Conservation (phyloP, 2,329 filamentous ascomycete genomes). For the Colletotrichum truncatum region DNA sequence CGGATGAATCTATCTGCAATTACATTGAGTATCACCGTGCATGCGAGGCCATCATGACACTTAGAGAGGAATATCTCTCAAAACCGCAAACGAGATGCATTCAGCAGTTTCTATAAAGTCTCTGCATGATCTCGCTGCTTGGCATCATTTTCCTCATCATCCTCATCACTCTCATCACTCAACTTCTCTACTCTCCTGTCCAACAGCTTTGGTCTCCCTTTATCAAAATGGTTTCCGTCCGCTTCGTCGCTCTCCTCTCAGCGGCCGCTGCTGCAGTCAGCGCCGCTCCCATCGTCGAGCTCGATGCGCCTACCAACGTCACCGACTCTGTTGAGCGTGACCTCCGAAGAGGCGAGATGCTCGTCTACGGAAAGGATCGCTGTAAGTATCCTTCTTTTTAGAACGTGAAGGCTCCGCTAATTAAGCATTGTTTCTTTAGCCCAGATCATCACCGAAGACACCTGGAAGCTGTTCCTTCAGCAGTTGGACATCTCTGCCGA, state of each 20-base stretch:
- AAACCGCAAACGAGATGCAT: not conserved
- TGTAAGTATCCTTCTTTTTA: not conserved
- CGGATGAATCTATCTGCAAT: not conserved
- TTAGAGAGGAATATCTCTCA: not conserved
- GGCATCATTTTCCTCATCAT: not conserved
- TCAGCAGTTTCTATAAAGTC: not conserved
- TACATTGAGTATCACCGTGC: not conserved
- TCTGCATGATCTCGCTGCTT: not conserved
- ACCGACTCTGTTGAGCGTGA: conserved; percentile 1
- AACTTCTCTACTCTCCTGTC: not conserved
- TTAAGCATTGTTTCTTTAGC: not conserved
- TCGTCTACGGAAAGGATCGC: not conserved
- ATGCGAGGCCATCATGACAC: not conserved
- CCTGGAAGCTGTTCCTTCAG: conserved; percentile 3
- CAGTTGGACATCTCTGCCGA: not conserved
- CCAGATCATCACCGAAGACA: not conserved
- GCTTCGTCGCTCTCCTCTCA: conserved; percentile 4
- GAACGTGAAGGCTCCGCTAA: not conserved
- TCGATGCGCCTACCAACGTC: not conserved
- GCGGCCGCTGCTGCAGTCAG: conserved; percentile 6
- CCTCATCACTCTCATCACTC: not conserved
- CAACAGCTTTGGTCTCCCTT: not conserved
- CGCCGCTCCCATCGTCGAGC: not conserved
- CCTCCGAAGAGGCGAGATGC: conserved; percentile 5
- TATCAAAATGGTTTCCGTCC: conserved; percentile 1